Evolutionary conservation across 495 filamentous ascomycete genomes (phyloP), one percentile per base, ranked within the genome.

Genomic region (Cetradonia linearis): DNA sequence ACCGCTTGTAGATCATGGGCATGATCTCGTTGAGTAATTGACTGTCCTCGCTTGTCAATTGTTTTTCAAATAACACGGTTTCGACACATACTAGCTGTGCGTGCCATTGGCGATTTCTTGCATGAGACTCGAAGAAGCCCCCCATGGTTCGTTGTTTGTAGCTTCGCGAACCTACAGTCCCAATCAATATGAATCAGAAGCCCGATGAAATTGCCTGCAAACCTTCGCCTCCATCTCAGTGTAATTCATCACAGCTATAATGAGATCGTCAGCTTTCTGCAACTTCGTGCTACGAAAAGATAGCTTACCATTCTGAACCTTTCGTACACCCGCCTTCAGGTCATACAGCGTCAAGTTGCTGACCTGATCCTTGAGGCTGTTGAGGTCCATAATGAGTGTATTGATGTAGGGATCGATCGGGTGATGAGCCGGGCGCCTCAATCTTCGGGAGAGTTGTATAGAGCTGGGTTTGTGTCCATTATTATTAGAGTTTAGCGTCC

Each of bases 171-270:
- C 89, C 86, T 90, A 65, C 18, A 53, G n/a, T 54, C 18, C 10
- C 18, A 38, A 23, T 34, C 10, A 52, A 52, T 42, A 63, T 75
- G 54, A 70, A 70, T 60, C 58, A 65, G 46, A 65, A 49, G 63
- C 61, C 49, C 58, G 63, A 60, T 47, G 8, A 14, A 1, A 3
- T 59, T 11, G 2, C 25, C 14, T 58, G 30, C 76, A 64, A 63
- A 93, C 91, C 88, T 97, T 99, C 58, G 91, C 77, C 75, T 99
- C 93, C 92, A 96, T 97, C 71, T 97, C 93, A n/a, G 93, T 98
- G 72, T 92, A 96, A 73, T 97, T 98, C 93, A 96, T 96, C 44
- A 98, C 92, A 63, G 91, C 92, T 96, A 68, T 58, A 64, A 56
- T 40, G 47, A 48, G 6, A 56, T 63, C 65, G 65, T 71, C 59